Percentiles rank a stretch among this genome's conserved stretches.
phyloP scores from a whole-genome alignment of 805 yeast species.

The Yarrowia sp. region DNA sequence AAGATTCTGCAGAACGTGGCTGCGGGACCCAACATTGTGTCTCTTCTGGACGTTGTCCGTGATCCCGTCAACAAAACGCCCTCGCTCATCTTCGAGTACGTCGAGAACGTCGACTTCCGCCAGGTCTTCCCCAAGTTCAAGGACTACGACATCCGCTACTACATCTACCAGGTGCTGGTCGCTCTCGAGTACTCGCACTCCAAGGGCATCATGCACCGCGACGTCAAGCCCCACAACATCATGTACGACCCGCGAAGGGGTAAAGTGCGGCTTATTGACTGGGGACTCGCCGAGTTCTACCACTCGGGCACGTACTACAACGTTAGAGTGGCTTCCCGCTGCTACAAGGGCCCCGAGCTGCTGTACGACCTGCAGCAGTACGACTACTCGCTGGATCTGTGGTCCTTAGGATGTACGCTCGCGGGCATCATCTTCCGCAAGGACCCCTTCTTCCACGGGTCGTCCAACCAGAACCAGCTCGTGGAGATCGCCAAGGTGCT shows the following conservation, averaged over 20 bases:
- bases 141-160: slow-evolving; percentile 71
- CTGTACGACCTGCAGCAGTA: slow-evolving; percentile 77
- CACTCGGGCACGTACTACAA: slow-evolving; percentile 88
- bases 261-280: slow-evolving; percentile 75
- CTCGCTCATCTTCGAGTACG: slow-evolving; percentile 79
- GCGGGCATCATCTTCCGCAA: slow-evolving; percentile 85
- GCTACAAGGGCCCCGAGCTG: slow-evolving; percentile 89
- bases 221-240: slow-evolving; percentile 89
- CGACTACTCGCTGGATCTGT: slow-evolving; percentile 83
- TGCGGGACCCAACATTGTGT: slow-evolving; percentile 78
- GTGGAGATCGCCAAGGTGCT: slow-evolving; percentile 85
- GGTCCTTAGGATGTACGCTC: slow-evolving; percentile 91
- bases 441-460: slow-evolving; percentile 91
- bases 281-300: slow-evolving; percentile 94
- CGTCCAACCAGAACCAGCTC: slow-evolving; percentile 85
- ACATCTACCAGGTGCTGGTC: slow-evolving; percentile 74
- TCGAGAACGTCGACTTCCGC: slow-evolving; percentile 83
- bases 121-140: slow-evolving; percentile 78
- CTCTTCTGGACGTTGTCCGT: slow-evolving; percentile 77
- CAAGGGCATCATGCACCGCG: slow-evolving; percentile 93
- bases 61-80: slow-evolving; percentile 80
- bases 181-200: slow-evolving; percentile 89
- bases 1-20: slow-evolving; percentile 80
- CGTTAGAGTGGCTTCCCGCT: slow-evolving; percentile 87
- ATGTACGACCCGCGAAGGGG: slow-evolving; percentile 76